These are phyloP conservation scores for Aspergillus sp. DNA, from an alignment of 2,329 filamentous ascomycete genomes.

Conservation along the genomic window DNA sequence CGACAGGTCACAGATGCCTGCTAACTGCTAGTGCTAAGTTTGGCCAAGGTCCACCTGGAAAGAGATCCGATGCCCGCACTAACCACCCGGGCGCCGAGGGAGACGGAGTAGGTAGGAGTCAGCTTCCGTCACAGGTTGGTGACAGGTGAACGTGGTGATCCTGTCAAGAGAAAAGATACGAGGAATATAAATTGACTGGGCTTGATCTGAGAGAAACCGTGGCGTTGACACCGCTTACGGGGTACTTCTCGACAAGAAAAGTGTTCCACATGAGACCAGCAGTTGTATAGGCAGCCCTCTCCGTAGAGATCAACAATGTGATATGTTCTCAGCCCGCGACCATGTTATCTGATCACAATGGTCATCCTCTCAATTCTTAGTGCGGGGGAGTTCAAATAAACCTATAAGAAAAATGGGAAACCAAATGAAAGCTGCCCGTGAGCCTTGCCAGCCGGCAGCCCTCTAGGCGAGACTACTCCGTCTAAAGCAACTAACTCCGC, in stretches of 20 bases:
- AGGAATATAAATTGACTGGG: too few relatives aligned
- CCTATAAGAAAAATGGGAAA: too few relatives aligned
- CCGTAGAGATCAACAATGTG: neutral
- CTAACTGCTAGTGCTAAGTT: too few relatives aligned
- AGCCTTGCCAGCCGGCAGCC: neutral
- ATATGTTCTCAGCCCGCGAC: neutral
- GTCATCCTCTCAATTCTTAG: neutral
- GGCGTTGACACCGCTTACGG: too few relatives aligned
- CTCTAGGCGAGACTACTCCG: neutral
- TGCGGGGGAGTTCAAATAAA: neutral
- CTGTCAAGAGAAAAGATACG: neutral
- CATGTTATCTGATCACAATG: neutral
- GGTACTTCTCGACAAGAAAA: too few relatives aligned
- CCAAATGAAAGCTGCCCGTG: neutral
- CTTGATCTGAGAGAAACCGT: too few relatives aligned
- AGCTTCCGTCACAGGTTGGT: neutral
- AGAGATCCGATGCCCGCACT: slow-evolving; percentile 8
- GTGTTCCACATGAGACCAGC: neutral
- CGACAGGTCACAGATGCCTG: too few relatives aligned
- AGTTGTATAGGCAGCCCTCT: neutral
- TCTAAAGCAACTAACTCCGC: neutral
- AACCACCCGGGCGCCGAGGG: neutral
- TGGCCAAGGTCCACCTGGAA: neutral
- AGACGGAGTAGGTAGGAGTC: neutral
- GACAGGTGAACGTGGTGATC: too few relatives aligned